Evolutionary conservation across 2,329 filamentous ascomycete genomes (phyloP), one percentile per base, ranked within the genome.

Genomic region (Aspergillus sp.): DNA sequence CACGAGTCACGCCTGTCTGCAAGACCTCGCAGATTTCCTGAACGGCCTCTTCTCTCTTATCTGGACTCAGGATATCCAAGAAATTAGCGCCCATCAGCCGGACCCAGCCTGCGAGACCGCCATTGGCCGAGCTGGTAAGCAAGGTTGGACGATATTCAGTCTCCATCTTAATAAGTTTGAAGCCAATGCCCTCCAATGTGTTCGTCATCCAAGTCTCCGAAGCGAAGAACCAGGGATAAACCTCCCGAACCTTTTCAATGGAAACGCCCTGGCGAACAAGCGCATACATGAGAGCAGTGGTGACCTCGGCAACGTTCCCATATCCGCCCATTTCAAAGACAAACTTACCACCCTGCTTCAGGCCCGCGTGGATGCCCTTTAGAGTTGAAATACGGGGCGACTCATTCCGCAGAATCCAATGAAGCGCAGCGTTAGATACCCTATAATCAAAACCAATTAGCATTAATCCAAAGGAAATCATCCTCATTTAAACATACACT

Each of bases 321-420:
- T 86, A 80, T 0, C 87, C 88, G 52, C 89, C 88, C 84, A 88
- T 88, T 71, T 91, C 88, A 65, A 90, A 89, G 9, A 83, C 81
- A 58, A 90, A 86, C 0, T 65, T 66, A 2, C 86, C 88, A 11
- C 80, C 80, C 0, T 83, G 81, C 34, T 75, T 78, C 2, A 90
- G 78, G 1, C 81, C 76, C 8, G 73, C 73, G 59, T 80, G 73
- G 3, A 86, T 78, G 40, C 78, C 82, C 7, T 66, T 63, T 66
- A 90, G 86, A 70, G 88, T 83, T 27, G 70, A 66, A 3, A 71
- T 62, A 9, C 84, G 79, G 1, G 79, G 80, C 0, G 67, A 63
- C 0, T 72, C 60, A 27, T 75, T 70, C 0, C 81, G 75, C 7
- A 91, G 77, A 66, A 89, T 86, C 86, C 86, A 89, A 72, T 88